Evolutionary conservation across 257 asterid genomes (phyloP).

Genomic region (Solanum acaule): DNA sequence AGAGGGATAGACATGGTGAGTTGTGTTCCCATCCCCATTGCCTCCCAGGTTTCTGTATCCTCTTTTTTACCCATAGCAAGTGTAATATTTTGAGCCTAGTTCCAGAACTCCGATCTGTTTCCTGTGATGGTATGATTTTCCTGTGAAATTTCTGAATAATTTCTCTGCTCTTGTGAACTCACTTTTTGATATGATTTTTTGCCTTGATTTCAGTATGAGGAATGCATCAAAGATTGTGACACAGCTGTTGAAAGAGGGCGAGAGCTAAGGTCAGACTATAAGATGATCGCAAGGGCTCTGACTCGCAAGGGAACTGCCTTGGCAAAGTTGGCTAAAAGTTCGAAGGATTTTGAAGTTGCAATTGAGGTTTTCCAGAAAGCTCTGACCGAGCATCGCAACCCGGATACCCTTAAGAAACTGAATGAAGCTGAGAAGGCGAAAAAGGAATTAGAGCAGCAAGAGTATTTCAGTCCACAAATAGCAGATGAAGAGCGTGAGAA

Average conservation of each 20-base stretch:
- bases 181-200: not conserved
- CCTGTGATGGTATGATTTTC: not conserved
- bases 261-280: conserved; percentile 76
- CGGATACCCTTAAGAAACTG: conserved; percentile 82
- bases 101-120: not conserved
- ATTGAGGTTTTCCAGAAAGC: conserved; percentile 92
- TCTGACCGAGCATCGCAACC: conserved; percentile 86
- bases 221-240: conserved; percentile 86
- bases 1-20: not conserved
- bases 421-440: conserved; percentile 92
- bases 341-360: conserved; percentile 74
- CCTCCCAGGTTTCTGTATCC: not conserved
- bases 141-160: not conserved
- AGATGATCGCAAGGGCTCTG: conserved; percentile 88
- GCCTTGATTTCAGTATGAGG: conserved; percentile 43
- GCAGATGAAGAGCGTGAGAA: conserved; percentile 99
- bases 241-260: conserved; percentile 93
- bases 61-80: not conserved
- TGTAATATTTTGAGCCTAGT: not conserved
- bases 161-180: not conserved
- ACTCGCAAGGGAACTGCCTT: conserved; percentile 92
- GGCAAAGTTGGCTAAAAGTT: conserved; percentile 63
- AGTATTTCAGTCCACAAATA: conserved; percentile 67
- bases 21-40: not conserved
- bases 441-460: conserved; percentile 87